A percentile compares a stretch with the other conserved stretches of the same genome.
Conservation (phyloP, 768 basidiomycete genomes). For the Rhodocollybia butyracea region DNA sequence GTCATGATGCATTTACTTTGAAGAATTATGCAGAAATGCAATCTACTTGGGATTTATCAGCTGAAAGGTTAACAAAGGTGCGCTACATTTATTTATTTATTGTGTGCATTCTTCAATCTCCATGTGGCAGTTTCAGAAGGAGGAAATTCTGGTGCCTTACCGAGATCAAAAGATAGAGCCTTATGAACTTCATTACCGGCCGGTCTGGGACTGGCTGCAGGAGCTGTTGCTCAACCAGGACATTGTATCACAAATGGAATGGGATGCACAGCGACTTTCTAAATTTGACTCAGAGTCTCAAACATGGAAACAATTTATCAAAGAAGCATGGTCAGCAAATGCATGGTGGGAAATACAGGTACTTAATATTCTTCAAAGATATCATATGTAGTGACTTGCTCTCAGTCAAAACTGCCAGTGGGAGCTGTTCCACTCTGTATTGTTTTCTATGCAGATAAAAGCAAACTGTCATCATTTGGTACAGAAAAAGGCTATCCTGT, state of each 20-base stretch:
- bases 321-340: slow-evolving; percentile 37
- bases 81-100: too few species aligned
- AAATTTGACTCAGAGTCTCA: slow-evolving; percentile 20
- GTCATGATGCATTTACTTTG: slow-evolving; percentile 5
- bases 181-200: slow-evolving; percentile 10
- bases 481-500: slow-evolving; percentile 16
- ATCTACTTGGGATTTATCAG: slow-evolving; percentile 9
- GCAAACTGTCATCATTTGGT: slow-evolving; percentile 15
- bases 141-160: background rate
- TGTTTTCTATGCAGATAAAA: slow-evolving; percentile 19
- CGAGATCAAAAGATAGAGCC: slow-evolving; percentile 3
- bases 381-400: too few species aligned
- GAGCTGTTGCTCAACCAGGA: slow-evolving; percentile 19
- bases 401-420: slow-evolving; percentile 8
- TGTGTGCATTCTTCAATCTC: too few species aligned
- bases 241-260: slow-evolving; percentile 20
- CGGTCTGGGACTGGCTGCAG: slow-evolving; percentile 24
- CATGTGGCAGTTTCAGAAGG: background rate
- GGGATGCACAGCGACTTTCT: slow-evolving; percentile 27
- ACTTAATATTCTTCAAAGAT: slow-evolving; percentile 8
- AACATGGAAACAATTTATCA: slow-evolving; percentile 20
- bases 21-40: slow-evolving; percentile 8
- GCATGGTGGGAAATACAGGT: slow-evolving; percentile 36
- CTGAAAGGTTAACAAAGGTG: background rate
- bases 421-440: slow-evolving; percentile 16